Conservation (phyloP, 495 filamentous ascomycete species). For the Hypoxylon crocopeplum region DNA sequence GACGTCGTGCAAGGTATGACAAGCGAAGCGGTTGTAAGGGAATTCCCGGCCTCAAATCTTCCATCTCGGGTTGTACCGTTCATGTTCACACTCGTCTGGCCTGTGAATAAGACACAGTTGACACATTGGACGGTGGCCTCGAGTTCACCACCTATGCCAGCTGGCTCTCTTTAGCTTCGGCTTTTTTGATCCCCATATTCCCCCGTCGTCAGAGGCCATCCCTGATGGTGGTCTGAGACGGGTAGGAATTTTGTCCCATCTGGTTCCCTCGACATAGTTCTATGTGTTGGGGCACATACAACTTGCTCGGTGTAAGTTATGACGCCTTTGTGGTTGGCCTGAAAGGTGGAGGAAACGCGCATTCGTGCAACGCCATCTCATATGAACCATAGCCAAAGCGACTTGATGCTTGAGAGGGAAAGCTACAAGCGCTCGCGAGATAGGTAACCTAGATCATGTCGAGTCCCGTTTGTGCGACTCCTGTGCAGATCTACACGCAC, state of each 20-base stretch:
- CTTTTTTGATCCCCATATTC: too few species aligned
- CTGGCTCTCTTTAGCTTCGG: too few species aligned
- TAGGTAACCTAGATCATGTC: constrained; percentile 19
- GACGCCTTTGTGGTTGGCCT: too few species aligned
- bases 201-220: too few species aligned
- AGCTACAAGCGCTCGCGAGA: not conserved
- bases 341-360: not conserved
- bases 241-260: too few species aligned
- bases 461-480: constrained; percentile 21
- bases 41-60: not conserved
- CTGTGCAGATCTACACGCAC: not conserved
- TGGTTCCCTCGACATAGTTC: too few species aligned
- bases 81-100: not conserved
- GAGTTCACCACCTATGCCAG: not conserved
- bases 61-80: not conserved
- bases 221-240: too few species aligned
- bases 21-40: not conserved
- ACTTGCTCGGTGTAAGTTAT: too few species aligned
- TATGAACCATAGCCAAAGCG: not conserved
- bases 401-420: not conserved
- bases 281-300: too few species aligned
- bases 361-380: not conserved
- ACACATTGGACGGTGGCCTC: not conserved
- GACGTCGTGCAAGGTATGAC: not conserved
- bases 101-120: too few species aligned